phyloP scores from a whole-genome alignment of 306 rosid genomes.

The Vigna unguiculata region DNA sequence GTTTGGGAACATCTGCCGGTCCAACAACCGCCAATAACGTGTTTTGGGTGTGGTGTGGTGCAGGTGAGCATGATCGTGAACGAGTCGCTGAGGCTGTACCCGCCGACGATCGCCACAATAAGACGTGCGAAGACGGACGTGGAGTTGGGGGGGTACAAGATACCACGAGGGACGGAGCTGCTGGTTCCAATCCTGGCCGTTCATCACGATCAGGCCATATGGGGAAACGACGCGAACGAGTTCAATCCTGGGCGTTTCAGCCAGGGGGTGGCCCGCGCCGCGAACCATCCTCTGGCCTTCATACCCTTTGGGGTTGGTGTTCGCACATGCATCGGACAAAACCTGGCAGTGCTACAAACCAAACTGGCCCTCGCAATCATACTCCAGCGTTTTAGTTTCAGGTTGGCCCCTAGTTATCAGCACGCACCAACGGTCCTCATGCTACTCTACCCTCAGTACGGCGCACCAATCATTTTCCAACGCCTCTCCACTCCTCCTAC shows the following conservation, averaged over 20 bases:
- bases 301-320: conserved; percentile 87
- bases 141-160: conserved; percentile 70
- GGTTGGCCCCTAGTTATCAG: conserved; percentile 82
- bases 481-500: conserved; percentile 38
- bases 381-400: conserved; percentile 85
- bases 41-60: conserved; percentile 35
- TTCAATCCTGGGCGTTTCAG: conserved; percentile 91
- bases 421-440: conserved; percentile 97
- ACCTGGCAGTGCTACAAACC: conserved; percentile 82
- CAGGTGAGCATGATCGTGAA: conserved; percentile 90
- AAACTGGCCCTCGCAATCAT: conserved; percentile 76
- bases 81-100: conserved; percentile 84
- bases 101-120: conserved; percentile 85
- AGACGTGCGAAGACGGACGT: conserved; percentile 75
- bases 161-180: conserved; percentile 89
- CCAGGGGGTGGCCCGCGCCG: conserved; percentile 74
- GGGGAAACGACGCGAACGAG: conserved; percentile 88
- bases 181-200: conserved; percentile 89
- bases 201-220: conserved; percentile 77
- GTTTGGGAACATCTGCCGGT: conserved; percentile 44
- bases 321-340: conserved; percentile 91
- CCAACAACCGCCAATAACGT: conserved; percentile 13
- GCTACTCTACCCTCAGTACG: conserved; percentile 93
- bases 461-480: conserved; percentile 82
- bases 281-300: conserved; percentile 74